Percentiles rank a stretch among this genome's conserved stretches.
These are phyloP conservation scores for Tarenaya hassleriana DNA, from an alignment of 345 rosid genomes.

Conservation along the genomic window DNA sequence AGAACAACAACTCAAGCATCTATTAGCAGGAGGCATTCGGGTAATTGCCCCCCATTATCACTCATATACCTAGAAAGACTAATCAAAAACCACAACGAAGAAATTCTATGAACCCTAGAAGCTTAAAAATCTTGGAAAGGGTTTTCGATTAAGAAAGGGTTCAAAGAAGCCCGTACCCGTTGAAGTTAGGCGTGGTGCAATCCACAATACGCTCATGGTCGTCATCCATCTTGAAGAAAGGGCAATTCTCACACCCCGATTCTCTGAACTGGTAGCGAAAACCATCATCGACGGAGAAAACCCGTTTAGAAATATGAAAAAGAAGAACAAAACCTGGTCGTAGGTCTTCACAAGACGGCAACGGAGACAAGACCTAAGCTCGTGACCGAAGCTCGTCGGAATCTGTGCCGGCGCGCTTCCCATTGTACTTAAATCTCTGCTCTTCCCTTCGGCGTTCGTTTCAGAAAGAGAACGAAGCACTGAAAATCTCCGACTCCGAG, in stretches of 20 bases:
- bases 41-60: no score
- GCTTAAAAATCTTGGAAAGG: background rate
- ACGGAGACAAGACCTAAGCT: constrained; percentile 81
- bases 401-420: constrained; percentile 69
- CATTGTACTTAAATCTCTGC: constrained; percentile 22
- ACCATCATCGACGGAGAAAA: no score
- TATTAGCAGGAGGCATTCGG: no score
- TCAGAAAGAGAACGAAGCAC: no score
- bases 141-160: background rate
- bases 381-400: constrained; percentile 91
- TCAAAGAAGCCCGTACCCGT: constrained; percentile 38
- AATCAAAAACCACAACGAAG: background rate
- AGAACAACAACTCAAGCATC: background rate
- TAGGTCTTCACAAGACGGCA: constrained; percentile 87
- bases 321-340: constrained; percentile 49
- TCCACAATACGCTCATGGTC: constrained; percentile 79
- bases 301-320: no score
- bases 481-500: no score
- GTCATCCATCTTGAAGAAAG: constrained; percentile 83
- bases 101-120: constrained; percentile 6
- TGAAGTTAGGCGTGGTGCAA: constrained; percentile 81
- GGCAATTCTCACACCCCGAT: constrained; percentile 82
- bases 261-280: constrained; percentile 46
- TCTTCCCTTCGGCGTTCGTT: constrained; percentile 8
- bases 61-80: no score